phyloP scores from a whole-genome alignment of 1,139 yeast genomes.

The Blastobotrys elegans region DNA sequence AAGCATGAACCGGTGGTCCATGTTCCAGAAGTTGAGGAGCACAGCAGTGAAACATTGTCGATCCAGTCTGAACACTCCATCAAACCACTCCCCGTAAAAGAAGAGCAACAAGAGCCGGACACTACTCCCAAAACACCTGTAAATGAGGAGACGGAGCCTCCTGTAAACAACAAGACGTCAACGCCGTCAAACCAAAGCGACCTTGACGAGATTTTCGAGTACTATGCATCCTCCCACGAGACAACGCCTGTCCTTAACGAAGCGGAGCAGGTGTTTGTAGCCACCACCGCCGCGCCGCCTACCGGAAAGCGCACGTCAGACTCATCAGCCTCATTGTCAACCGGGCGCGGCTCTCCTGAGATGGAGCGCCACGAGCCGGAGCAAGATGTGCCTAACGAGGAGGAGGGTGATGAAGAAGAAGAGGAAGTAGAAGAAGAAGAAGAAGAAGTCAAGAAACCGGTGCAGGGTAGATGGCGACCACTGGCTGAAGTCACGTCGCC shows the following conservation, averaged over 20 bases:
- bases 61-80: no score
- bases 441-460: slow-evolving; percentile 1
- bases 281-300: not conserved
- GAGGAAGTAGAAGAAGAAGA: not conserved
- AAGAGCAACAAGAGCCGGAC: not conserved
- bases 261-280: slow-evolving; percentile 3
- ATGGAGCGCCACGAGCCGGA: not conserved
- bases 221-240: slow-evolving; percentile 13
- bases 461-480: slow-evolving; percentile 21
- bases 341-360: slow-evolving; percentile 25
- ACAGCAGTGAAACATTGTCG: no score
- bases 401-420: not conserved
- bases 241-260: slow-evolving; percentile 8
- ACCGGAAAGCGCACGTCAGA: slow-evolving; percentile 14
- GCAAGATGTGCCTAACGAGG: not conserved
- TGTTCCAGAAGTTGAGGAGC: no score
- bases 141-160: not conserved
- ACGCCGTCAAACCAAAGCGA: slow-evolving; percentile 1
- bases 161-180: not conserved
- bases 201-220: slow-evolving; percentile 14
- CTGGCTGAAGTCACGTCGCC: slow-evolving; percentile 11
- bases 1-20: no score
- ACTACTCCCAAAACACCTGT: not conserved
- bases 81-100: not conserved
- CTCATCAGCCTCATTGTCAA: slow-evolving; percentile 29